A percentile compares a stretch with the other conserved stretches of the same genome.
Conservation (phyloP, 805 yeast species). For the Cyberlindnera sargentensis region DNA sequence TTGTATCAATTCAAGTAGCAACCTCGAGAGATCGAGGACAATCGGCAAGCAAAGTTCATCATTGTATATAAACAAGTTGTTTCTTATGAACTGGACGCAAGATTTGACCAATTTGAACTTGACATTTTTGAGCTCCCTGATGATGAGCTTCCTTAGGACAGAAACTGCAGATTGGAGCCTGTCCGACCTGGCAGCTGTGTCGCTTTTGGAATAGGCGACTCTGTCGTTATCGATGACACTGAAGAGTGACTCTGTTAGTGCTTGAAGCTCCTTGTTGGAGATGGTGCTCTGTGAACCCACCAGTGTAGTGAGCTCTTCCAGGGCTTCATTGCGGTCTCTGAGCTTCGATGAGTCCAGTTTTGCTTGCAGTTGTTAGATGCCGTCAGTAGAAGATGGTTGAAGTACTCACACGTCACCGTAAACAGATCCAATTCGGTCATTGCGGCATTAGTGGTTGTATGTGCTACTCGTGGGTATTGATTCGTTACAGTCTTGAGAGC, state of each 20-base stretch:
- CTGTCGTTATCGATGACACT: constrained; percentile 31
- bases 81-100: constrained; percentile 6
- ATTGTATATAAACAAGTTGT: constrained; percentile 8
- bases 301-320: constrained; percentile 31
- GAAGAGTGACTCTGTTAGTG: constrained; percentile 24
- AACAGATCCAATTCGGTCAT: constrained; percentile 7
- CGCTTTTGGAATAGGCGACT: constrained; percentile 20
- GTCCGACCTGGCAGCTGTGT: constrained; percentile 22
- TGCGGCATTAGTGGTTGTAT: background rate
- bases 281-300: constrained; percentile 17
- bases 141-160: constrained; percentile 22
- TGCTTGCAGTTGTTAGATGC: constrained; percentile 11
- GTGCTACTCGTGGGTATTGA: background rate
- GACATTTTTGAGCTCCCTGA: constrained; percentile 6
- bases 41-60: constrained; percentile 23
- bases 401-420: constrained; percentile 6
- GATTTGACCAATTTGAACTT: constrained; percentile 13
- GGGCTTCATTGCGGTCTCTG: constrained; percentile 48
- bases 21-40: constrained; percentile 23
- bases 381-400: background rate
- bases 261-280: constrained; percentile 18
- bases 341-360: constrained; percentile 42
- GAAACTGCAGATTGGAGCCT: constrained; percentile 29
- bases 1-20: constrained; percentile 22
- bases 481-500: background rate